Conservation (phyloP, 176 grass and related monocot genomes). For the Eragrostis nindensis region DNA sequence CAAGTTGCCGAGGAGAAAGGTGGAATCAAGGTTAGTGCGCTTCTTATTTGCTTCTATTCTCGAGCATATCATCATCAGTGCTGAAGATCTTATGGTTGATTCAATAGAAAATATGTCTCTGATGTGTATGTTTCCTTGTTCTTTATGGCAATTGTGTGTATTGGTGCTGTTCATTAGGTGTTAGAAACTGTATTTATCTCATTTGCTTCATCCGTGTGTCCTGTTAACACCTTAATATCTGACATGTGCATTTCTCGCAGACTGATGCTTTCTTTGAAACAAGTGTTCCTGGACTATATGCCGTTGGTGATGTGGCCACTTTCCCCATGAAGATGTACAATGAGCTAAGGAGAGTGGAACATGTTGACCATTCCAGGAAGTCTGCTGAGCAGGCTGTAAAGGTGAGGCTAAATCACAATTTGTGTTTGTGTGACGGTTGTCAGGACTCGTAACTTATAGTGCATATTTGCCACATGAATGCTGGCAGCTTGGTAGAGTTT, state of each 20-base stretch:
- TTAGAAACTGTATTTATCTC: not conserved
- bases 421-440: not conserved
- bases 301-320: slow-evolving; percentile 88
- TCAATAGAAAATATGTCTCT: slow-evolving; percentile 4
- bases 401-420: slow-evolving; percentile 28
- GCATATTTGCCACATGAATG: not conserved
- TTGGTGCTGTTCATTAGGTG: not conserved
- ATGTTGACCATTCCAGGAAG: slow-evolving; percentile 89
- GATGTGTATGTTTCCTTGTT: slow-evolving; percentile 18
- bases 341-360: slow-evolving; percentile 84
- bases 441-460: not conserved
- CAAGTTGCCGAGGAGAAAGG: slow-evolving; percentile 91
- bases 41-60: not conserved
- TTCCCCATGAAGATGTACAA: slow-evolving; percentile 94
- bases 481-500: not conserved
- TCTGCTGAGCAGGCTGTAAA: slow-evolving; percentile 92
- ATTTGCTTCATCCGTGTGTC: slow-evolving; percentile 1
- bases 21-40: slow-evolving; percentile 88
- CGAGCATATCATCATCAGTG: not conserved
- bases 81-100: slow-evolving; percentile 3
- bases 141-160: not conserved
- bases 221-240: slow-evolving; percentile 1
- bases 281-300: slow-evolving; percentile 82
- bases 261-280: slow-evolving; percentile 88
- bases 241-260: slow-evolving; percentile 39